Conservation (phyloP, 108 stramenopile species). For the Schizochytrium sp. region DNA sequence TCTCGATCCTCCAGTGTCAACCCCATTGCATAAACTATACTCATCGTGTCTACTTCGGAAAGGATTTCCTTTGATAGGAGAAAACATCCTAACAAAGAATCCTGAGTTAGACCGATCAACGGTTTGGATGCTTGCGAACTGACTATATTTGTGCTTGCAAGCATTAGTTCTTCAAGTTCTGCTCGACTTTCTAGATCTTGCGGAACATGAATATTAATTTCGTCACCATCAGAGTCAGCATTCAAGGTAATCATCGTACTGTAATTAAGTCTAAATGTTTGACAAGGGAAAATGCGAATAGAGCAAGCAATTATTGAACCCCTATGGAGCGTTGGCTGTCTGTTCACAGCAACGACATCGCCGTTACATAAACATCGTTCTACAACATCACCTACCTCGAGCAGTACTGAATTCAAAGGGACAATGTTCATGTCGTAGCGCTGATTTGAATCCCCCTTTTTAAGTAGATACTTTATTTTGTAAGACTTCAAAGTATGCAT, state of each 20-base stretch:
- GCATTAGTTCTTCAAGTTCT: neutral
- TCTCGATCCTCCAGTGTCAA: neutral
- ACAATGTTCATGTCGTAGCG: neutral
- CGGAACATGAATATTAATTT: conserved; percentile 31
- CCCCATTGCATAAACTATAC: neutral
- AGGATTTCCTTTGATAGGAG: conserved; percentile 15
- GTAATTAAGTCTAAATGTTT: conserved; percentile 31
- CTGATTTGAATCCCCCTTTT: neutral
- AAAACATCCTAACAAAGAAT: neutral
- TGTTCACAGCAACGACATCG: conserved; percentile 21
- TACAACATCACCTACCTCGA: conserved; percentile 19
- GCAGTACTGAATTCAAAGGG: neutral
- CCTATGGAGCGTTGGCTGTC: conserved; percentile 33
- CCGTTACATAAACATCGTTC: conserved; percentile 11
- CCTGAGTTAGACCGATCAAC: conserved; percentile 17
- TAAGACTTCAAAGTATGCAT: too few relatives aligned
- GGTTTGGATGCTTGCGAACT: conserved; percentile 4
- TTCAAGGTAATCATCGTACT: neutral
- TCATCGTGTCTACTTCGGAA: neutral
- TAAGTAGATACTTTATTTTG: too few relatives aligned
- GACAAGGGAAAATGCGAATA: neutral
- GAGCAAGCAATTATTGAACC: neutral
- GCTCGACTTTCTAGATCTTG: neutral
- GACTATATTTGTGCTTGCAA: neutral
- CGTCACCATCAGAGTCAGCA: conserved; percentile 49